Evolutionary conservation across 2,329 filamentous ascomycete genomes (phyloP).

Genomic region (Alternaria brassicicola): DNA sequence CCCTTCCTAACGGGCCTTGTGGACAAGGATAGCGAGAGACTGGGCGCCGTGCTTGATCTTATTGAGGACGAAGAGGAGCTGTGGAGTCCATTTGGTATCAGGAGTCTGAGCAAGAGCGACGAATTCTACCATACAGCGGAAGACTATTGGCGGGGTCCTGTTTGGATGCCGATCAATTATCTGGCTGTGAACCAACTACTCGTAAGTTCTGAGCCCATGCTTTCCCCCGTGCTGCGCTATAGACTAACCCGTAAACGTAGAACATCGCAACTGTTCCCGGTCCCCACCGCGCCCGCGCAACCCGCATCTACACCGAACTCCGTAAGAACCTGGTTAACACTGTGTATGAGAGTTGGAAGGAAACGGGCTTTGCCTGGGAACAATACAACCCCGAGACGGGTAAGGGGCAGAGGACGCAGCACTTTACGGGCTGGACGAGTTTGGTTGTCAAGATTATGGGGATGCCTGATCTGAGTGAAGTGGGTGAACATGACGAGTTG

Average conservation of each 20-base stretch:
- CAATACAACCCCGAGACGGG: slow-evolving; percentile 96
- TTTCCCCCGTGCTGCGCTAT: too few species aligned
- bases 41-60: slow-evolving; percentile 77
- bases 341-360: slow-evolving; percentile 83
- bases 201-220: slow-evolving; percentile 59
- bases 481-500: too few species aligned
- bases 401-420: slow-evolving; percentile 90
- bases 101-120: slow-evolving; percentile 84
- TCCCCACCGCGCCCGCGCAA: slow-evolving; percentile 71
- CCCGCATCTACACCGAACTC: slow-evolving; percentile 75
- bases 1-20: slow-evolving; percentile 88
- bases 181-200: slow-evolving; percentile 77
- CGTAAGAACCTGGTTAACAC: slow-evolving; percentile 87
- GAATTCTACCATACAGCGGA: slow-evolving; percentile 86
- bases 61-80: slow-evolving; percentile 81
- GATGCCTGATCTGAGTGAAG: slow-evolving; percentile 72
- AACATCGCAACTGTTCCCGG: slow-evolving; percentile 68
- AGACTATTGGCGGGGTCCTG: slow-evolving; percentile 95
- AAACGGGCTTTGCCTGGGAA: slow-evolving; percentile 97
- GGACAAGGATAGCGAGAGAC: slow-evolving; percentile 71
- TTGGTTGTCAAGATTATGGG: slow-evolving; percentile 96
- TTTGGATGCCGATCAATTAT: slow-evolving; percentile 99
- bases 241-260: too few species aligned
- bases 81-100: slow-evolving; percentile 88
- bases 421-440: slow-evolving; percentile 99